Conservation (phyloP, 257 asterid genomes). For the Salvia miltiorrhiza region DNA sequence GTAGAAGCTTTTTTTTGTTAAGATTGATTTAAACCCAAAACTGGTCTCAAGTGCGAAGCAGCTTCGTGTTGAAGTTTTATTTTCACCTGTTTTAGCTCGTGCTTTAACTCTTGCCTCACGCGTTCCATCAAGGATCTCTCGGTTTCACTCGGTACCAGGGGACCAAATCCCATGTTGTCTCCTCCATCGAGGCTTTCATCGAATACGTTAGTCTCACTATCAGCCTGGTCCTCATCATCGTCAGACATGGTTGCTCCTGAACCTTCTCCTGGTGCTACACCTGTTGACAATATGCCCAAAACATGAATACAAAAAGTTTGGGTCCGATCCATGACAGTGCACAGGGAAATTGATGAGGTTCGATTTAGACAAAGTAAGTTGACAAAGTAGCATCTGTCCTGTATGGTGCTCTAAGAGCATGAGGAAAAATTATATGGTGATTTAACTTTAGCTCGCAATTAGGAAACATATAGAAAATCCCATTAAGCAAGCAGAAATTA, state of each 20-base stretch:
- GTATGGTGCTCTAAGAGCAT: not conserved
- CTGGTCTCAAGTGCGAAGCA: not conserved
- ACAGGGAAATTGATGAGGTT: not conserved
- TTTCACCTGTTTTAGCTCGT: slow-evolving; percentile 91
- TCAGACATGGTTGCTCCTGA: slow-evolving; percentile 99
- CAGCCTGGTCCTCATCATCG: slow-evolving; percentile 90
- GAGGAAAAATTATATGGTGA: not conserved
- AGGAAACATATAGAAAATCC: not conserved
- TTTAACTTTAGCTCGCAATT: not conserved
- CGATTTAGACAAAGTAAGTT: not conserved
- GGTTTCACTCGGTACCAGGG: slow-evolving; percentile 81
- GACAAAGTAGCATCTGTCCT: not conserved
- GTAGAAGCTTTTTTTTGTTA: not conserved
- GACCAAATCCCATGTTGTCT: slow-evolving; percentile 96
- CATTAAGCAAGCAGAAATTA: not conserved
- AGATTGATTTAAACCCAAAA: not conserved
- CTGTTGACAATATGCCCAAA: slow-evolving; percentile 35
- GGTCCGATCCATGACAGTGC: not conserved
- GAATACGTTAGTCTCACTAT: slow-evolving; percentile 78
- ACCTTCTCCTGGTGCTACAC: slow-evolving; percentile 96
- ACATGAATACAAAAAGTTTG: not conserved
- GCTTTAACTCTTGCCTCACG: slow-evolving; percentile 89
- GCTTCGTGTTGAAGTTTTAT: not conserved
- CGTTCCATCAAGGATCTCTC: slow-evolving; percentile 99
- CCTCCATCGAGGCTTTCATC: slow-evolving; percentile 81